These are phyloP conservation scores for Onygena corvina DNA, from an alignment of 2,329 filamentous ascomycete species.

Conservation along the genomic window DNA sequence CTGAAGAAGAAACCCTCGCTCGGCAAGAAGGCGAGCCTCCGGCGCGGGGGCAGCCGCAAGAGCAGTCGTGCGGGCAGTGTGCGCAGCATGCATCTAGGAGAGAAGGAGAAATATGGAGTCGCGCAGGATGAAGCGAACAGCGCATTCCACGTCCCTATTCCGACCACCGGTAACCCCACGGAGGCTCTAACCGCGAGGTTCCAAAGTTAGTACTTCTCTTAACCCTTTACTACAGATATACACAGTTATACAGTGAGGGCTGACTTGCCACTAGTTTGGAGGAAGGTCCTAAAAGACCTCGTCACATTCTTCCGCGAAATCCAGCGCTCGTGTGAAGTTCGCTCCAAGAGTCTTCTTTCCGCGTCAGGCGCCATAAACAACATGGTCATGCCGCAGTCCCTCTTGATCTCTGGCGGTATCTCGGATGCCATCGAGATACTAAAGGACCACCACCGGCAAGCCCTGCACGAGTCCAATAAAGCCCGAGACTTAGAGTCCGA, in stretches of 20 bases:
- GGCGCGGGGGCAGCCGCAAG: slow-evolving; percentile 65
- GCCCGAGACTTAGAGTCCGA: slow-evolving; percentile 83
- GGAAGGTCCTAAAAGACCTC: slow-evolving; percentile 86
- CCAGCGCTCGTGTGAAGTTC: slow-evolving; percentile 74
- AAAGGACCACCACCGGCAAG: slow-evolving; percentile 68
- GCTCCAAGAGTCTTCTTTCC: slow-evolving; percentile 69
- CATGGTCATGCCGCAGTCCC: slow-evolving; percentile 58
- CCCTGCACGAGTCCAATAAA: slow-evolving; percentile 71
- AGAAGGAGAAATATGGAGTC: slow-evolving; percentile 39
- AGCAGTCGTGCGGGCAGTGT: slow-evolving; percentile 81
- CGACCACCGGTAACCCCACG: slow-evolving; percentile 75
- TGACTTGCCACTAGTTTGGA: slow-evolving; percentile 55
- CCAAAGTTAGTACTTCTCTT: slow-evolving; percentile 51
- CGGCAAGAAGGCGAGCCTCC: slow-evolving; percentile 59
- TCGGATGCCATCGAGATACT: slow-evolving; percentile 75
- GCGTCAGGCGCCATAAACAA: slow-evolving; percentile 77
- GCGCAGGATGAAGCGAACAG: slow-evolving; percentile 57
- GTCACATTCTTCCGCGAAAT: slow-evolving; percentile 91
- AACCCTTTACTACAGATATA: not conserved
- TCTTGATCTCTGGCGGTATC: slow-evolving; percentile 71
- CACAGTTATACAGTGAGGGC: not conserved
- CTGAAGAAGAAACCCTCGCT: slow-evolving; percentile 81
- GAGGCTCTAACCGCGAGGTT: slow-evolving; percentile 79
- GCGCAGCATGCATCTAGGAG: slow-evolving; percentile 62
- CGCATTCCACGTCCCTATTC: slow-evolving; percentile 80